Conservation (phyloP, 2,329 filamentous ascomycete species). For the Stagonosporopsis cucurbitacearum region DNA sequence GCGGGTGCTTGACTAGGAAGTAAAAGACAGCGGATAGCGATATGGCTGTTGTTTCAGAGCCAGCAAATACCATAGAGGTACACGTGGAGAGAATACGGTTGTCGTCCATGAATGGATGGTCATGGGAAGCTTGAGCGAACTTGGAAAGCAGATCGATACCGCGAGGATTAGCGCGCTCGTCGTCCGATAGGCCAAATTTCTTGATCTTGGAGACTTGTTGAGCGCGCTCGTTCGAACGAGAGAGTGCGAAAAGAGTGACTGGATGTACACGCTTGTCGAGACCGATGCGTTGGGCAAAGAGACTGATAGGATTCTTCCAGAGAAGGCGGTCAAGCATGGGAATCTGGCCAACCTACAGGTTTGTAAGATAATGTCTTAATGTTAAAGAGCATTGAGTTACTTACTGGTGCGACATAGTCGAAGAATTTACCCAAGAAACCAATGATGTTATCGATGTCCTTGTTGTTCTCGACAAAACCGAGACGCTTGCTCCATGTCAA, state of each 20-base stretch:
- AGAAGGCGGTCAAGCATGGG: slow-evolving; percentile 72
- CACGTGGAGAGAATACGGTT: slow-evolving; percentile 73
- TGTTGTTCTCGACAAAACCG: slow-evolving; percentile 76
- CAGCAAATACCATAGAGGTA: slow-evolving; percentile 74
- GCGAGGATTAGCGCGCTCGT: slow-evolving; percentile 36
- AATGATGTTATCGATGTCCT: slow-evolving; percentile 78
- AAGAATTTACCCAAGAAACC: slow-evolving; percentile 69
- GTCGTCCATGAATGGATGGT: slow-evolving; percentile 75
- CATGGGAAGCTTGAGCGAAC: slow-evolving; percentile 71
- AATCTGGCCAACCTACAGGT: slow-evolving; percentile 71
- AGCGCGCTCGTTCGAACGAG: slow-evolving; percentile 70
- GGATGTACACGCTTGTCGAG: slow-evolving; percentile 73
- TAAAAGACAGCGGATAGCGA: slow-evolving; percentile 75
- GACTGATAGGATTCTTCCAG: slow-evolving; percentile 76
- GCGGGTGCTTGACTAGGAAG: slow-evolving; percentile 70
- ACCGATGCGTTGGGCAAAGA: slow-evolving; percentile 71
- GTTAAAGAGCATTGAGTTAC: slow-evolving; percentile 24
- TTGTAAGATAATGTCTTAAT: slow-evolving; percentile 12
- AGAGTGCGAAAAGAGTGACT: slow-evolving; percentile 73
- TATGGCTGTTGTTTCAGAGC: slow-evolving; percentile 81
- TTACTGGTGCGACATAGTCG: slow-evolving; percentile 73
- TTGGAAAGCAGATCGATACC: slow-evolving; percentile 71
- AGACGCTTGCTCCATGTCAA: slow-evolving; percentile 78
- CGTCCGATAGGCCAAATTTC: slow-evolving; percentile 48
- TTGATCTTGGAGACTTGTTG: slow-evolving; percentile 59